A percentile compares a stretch with the other conserved stretches of the same genome.
Conservation (phyloP, 176 grass and related monocot species). For the Aegilops longissima region DNA sequence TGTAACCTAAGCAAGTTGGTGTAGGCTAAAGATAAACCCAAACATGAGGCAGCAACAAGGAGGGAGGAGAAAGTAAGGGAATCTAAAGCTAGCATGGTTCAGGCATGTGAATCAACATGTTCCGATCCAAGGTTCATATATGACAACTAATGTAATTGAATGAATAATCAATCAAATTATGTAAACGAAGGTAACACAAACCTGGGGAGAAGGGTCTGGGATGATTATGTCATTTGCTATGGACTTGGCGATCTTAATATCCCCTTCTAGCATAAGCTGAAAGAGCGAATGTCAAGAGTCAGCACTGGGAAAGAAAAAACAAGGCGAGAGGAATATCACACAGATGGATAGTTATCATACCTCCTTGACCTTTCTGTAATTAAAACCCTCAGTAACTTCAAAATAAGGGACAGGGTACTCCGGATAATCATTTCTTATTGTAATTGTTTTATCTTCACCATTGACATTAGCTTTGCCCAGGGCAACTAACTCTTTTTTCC, state of each 20-base stretch:
- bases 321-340: not conserved
- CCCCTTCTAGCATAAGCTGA: not conserved
- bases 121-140: not conserved
- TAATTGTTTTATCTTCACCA: not conserved
- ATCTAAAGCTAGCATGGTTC: not conserved
- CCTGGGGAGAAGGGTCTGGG: not conserved
- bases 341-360: not conserved
- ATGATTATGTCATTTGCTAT: not conserved
- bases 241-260: not conserved
- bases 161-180: not conserved
- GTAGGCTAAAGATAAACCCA: not conserved
- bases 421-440: not conserved
- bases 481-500: not conserved
- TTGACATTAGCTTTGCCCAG: not conserved
- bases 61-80: not conserved
- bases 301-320: not conserved
- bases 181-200: not conserved
- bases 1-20: not conserved
- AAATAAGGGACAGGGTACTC: not conserved
- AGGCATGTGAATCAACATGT: not conserved
- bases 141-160: not conserved
- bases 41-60: not conserved
- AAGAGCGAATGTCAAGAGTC: not conserved
- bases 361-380: not conserved
- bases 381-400: not conserved